Conservation (phyloP, 805 yeast genomes). For the Saccharomycopsis oosterbeekiorum region DNA sequence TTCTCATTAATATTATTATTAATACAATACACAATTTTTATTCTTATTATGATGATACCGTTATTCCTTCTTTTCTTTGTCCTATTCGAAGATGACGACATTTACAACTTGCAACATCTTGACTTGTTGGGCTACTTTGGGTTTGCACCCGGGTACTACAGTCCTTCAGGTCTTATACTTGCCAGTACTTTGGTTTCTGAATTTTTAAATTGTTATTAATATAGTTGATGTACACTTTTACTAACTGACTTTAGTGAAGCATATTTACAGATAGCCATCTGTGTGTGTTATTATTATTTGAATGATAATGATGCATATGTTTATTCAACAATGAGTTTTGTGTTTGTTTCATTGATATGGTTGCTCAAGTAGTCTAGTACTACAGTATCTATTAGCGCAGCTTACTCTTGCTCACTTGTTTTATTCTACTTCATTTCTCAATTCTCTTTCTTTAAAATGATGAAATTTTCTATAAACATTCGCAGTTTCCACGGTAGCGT, state of each 20-base stretch:
- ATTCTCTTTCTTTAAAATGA: conserved; percentile 8
- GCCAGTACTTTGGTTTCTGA: conserved; percentile 21
- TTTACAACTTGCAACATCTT: conserved; percentile 7
- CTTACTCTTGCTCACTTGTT: too few relatives aligned
- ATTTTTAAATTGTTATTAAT: not conserved
- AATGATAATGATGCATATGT: not conserved
- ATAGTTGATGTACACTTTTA: not conserved
- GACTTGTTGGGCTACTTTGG: conserved; percentile 4
- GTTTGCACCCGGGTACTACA: conserved; percentile 4
- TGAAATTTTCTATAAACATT: conserved; percentile 18
- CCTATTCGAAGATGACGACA: conserved; percentile 20
- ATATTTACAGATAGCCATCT: not conserved
- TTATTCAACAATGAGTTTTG: not conserved
- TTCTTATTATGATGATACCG: conserved; percentile 17
- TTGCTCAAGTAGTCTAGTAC: too few relatives aligned
- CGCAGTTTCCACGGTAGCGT: conserved; percentile 22
- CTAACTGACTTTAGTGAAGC: not conserved
- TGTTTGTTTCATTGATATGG: not conserved
- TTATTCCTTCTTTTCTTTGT: conserved; percentile 18
- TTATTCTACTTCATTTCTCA: not conserved
- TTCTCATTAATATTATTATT: too few relatives aligned
- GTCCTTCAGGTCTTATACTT: conserved; percentile 17
- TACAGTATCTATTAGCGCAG: too few relatives aligned
- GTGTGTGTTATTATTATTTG: not conserved
- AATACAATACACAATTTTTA: too few relatives aligned